Conservation (phyloP, 169 alveolate species). For the Plasmodium berghei region DNA sequence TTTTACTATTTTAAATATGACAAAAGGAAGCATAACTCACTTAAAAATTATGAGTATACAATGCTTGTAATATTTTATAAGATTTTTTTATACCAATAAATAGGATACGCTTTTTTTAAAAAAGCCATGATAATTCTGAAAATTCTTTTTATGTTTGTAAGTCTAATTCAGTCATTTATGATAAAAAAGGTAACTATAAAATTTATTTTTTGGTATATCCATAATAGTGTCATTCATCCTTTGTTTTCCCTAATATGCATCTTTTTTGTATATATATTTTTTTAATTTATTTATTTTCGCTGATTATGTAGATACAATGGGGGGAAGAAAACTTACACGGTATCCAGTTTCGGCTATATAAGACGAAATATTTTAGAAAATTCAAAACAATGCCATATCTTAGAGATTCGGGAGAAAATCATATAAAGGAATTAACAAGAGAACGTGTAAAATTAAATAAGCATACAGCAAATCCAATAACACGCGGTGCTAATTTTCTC, state of each 20-base stretch:
- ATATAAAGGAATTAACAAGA: constrained; percentile 62
- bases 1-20: constrained; percentile 3
- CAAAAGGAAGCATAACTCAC: constrained; percentile 1
- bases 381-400: constrained; percentile 63
- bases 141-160: constrained; percentile 26
- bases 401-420: constrained; percentile 64
- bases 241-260: too few relatives aligned
- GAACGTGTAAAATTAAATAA: constrained; percentile 50
- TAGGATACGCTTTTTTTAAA: constrained; percentile 26
- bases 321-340: constrained; percentile 18
- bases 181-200: constrained; percentile 58
- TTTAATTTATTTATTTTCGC: too few relatives aligned
- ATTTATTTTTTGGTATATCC: background rate
- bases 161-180: constrained; percentile 38
- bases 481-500: constrained; percentile 55
- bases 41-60: background rate
- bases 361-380: constrained; percentile 57
- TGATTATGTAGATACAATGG: constrained; percentile 35
- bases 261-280: too few relatives aligned
- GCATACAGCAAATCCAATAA: constrained; percentile 49
- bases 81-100: background rate
- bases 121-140: constrained; percentile 63
- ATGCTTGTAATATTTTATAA: background rate
- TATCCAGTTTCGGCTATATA: constrained; percentile 19
- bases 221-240: too few relatives aligned